Evolutionary conservation across 2,329 filamentous ascomycete species (phyloP), one percentile per base, ranked within the genome.

Genomic region (Claviceps spartinae): DNA sequence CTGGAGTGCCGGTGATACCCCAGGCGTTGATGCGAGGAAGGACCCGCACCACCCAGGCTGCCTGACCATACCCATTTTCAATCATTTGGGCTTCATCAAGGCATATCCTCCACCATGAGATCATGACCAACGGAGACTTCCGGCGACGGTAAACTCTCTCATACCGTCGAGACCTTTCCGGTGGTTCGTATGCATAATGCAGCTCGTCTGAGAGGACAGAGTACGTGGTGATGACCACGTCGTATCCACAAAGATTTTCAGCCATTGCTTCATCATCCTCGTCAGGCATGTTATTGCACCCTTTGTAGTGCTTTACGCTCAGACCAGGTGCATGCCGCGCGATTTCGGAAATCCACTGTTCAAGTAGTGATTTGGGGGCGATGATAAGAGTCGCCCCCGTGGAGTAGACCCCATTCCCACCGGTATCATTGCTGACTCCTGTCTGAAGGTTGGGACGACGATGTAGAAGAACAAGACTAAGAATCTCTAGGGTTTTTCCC

Each of bases 61-160:
- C 87, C 58, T 88, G 83, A 59, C 82, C 90, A 4, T 94, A 82
- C 37, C 89, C 88, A 57, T 81, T 91, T 63, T 97, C 91, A 43
- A 97, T 82, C 85, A 95, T 95, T 62, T 98, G 93, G 0, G 91
- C 83, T 71, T 83, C 89, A 54, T 86, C 83, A 1, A 86, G 73
- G 51, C 81, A 82, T 1, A 95, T 79, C 43, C 91, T 78, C 88
- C 89, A 96, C 89, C 88, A 97, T 1, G 76, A 81, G 18, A 96
- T 79, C 58, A 86, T 79, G 9, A 90, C 81, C 6, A 97, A 72
- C 0, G 90, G 90, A 4, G 88, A 93, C 49, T 75, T 82, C 2
- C 77, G 75, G 30, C 82, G 76, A 54, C 81, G 73, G 52, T 86
- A 84, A 52, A 78, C 81, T 58, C 83, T 80, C 51, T 77, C 73